Evolutionary conservation across 176 grass and related monocot genomes (phyloP).

Genomic region (Oryza officinalis): DNA sequence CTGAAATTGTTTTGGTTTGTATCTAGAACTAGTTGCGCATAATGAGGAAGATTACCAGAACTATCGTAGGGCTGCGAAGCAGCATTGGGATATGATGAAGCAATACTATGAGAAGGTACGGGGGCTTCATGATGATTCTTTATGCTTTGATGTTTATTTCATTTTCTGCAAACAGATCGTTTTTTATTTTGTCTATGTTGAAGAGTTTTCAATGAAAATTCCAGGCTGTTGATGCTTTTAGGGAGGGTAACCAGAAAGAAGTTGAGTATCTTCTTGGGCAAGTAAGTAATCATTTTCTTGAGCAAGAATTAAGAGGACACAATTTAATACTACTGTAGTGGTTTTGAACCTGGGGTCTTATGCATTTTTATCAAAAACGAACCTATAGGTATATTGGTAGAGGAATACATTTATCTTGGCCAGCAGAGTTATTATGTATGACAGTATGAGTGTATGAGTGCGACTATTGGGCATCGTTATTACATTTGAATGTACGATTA

Average conservation of each 20-base stretch:
- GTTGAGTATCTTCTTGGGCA: constrained; percentile 57
- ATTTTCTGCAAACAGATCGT: constrained; percentile 5
- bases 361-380: background rate
- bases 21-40: constrained; percentile 38
- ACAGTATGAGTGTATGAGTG: background rate
- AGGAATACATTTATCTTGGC: background rate
- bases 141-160: constrained; percentile 17
- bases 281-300: constrained; percentile 53
- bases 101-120: constrained; percentile 88
- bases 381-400: background rate
- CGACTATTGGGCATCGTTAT: background rate
- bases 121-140: constrained; percentile 1
- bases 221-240: constrained; percentile 89
- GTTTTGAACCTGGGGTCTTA: background rate
- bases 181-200: constrained; percentile 19
- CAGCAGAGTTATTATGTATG: constrained; percentile 2
- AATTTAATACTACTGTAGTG: background rate
- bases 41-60: constrained; percentile 78
- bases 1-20: constrained; percentile 27
- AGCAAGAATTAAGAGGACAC: constrained; percentile 2
- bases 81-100: constrained; percentile 89
- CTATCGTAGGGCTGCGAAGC: constrained; percentile 68
- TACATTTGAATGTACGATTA: background rate
- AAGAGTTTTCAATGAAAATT: constrained; percentile 40
- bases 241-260: constrained; percentile 57